These are phyloP conservation scores for Plasmopara viticola DNA, from an alignment of 352 stramenopile genomes.

Conservation along the genomic window DNA sequence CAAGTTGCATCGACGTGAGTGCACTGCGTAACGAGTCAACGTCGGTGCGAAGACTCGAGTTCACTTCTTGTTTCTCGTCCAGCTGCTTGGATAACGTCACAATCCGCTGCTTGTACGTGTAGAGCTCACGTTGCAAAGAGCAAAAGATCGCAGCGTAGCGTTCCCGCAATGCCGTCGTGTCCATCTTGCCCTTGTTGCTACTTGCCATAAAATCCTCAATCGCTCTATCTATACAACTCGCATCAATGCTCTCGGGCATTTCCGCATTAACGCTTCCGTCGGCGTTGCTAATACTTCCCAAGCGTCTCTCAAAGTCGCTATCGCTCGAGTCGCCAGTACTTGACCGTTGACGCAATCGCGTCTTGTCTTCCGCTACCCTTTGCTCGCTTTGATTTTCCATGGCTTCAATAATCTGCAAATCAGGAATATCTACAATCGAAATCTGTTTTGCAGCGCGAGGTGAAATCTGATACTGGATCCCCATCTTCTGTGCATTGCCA, in stretches of 20 bases:
- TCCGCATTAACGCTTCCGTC: slow-evolving; percentile 15
- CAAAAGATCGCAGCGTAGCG: slow-evolving; percentile 69
- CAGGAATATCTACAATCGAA: slow-evolving; percentile 58
- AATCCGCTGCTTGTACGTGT: slow-evolving; percentile 50
- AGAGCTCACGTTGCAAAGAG: slow-evolving; percentile 50
- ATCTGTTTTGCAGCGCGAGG: slow-evolving; percentile 47
- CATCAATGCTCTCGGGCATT: slow-evolving; percentile 22
- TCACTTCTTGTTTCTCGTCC: slow-evolving; percentile 53
- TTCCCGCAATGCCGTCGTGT: slow-evolving; percentile 34
- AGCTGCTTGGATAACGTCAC: slow-evolving; percentile 41
- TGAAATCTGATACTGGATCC: slow-evolving; percentile 52
- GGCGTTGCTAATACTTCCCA: slow-evolving; percentile 17
- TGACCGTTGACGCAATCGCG: slow-evolving; percentile 12
- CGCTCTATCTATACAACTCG: slow-evolving; percentile 40
- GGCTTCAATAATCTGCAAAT: slow-evolving; percentile 60
- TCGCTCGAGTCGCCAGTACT: slow-evolving; percentile 19
- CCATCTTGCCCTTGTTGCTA: slow-evolving; percentile 12
- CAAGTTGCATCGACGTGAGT: slow-evolving; percentile 54
- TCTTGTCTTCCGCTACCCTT: slow-evolving; percentile 13
- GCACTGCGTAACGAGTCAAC: slow-evolving; percentile 58
- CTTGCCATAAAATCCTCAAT: slow-evolving; percentile 41
- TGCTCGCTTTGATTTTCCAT: slow-evolving; percentile 24
- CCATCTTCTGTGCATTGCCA: slow-evolving; percentile 65
- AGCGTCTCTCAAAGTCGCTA: slow-evolving; percentile 8
- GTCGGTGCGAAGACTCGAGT: slow-evolving; percentile 52